phyloP scores from a whole-genome alignment of 176 grass and related monocot genomes.

The barley (Hordeum vulgare) region MorexV3_pseudomolecules_assembly NC_058518.1:480720193-480720692 shows the following conservation, averaged over 20 bases:
- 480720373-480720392: neutral
- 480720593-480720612: constrained; percentile 2
- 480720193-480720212: neutral
- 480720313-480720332: neutral
- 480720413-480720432: too few relatives aligned
- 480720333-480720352: neutral
- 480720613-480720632: constrained; percentile 1
- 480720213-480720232: neutral
- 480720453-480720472: neutral
- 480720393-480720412: too few relatives aligned
- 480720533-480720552: neutral
- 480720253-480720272: neutral
- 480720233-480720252: neutral
- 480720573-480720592: neutral
- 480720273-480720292: neutral
- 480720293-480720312: neutral
- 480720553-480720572: neutral
- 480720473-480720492: neutral
- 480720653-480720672: constrained; percentile 63
- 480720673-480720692: constrained; percentile 82
- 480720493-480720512: neutral
- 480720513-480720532: neutral
- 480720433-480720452: neutral
- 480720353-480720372: neutral
- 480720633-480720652: constrained; percentile 5